A percentile compares a stretch with the other conserved stretches of the same genome.
phyloP scores from a whole-genome alignment of 176 grass and related monocot species.

The Rhipidocladum racemiflorum region DNA sequence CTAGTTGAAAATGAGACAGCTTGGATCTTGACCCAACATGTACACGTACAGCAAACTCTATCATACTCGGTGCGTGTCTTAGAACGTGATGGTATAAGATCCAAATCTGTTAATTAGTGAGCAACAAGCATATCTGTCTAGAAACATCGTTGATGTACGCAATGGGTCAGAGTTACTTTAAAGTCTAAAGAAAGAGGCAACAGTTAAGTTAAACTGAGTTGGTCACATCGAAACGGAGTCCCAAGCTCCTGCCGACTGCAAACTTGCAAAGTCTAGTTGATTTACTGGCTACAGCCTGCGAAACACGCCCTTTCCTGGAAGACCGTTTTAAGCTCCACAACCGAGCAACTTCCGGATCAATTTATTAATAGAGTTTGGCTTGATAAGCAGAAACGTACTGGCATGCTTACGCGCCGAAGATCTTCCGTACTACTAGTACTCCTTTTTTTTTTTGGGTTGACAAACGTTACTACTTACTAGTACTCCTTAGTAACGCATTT shows the following conservation, averaged over 20 bases:
- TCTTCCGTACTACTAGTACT: neutral
- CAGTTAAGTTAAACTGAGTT: no score
- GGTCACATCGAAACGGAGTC: neutral
- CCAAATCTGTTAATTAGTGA: neutral
- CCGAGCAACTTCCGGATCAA: neutral
- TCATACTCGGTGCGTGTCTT: neutral
- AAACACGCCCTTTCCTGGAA: slow-evolving; percentile 10
- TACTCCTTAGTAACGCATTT: neutral
- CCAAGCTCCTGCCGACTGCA: neutral
- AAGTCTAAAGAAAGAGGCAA: neutral
- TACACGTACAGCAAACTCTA: neutral
- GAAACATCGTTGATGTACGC: neutral
- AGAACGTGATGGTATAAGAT: neutral
- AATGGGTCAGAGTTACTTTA: neutral
- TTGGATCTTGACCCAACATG: neutral
- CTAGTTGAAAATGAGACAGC: neutral
- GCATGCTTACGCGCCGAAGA: neutral
- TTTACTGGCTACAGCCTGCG: neutral
- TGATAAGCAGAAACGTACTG: neutral
- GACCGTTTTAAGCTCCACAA: neutral
- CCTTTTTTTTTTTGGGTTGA: no score
- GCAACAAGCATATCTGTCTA: neutral
- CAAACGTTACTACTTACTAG: no score
- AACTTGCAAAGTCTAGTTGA: neutral
- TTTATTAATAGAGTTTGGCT: neutral